phyloP scores from a whole-genome alignment of 345 rosid genomes.

The Salix viminalis region DNA sequence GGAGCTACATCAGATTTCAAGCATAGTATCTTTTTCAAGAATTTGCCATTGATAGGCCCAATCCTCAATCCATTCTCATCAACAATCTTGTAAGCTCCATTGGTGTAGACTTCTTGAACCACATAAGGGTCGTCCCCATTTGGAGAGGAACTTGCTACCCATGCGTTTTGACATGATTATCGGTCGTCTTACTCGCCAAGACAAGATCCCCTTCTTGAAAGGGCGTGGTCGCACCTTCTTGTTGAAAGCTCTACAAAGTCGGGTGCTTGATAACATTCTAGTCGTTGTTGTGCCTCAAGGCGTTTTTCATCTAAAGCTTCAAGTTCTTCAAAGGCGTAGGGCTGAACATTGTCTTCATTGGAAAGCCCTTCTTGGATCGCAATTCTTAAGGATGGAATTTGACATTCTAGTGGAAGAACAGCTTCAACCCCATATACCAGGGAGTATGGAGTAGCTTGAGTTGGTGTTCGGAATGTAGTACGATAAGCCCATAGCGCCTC shows the following conservation, averaged over 20 bases:
- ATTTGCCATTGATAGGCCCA: too few relatives aligned
- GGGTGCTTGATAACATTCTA: too few relatives aligned
- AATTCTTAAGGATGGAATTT: background rate
- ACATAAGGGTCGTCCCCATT: too few relatives aligned
- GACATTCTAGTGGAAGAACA: background rate
- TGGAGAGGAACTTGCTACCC: background rate
- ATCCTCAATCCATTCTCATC: too few relatives aligned
- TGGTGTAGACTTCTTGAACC: too few relatives aligned
- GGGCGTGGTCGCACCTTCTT: background rate
- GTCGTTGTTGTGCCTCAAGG: too few relatives aligned
- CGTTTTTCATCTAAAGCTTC: background rate
- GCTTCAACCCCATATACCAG: background rate
- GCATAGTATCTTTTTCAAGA: too few relatives aligned
- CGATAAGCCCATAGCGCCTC: background rate
- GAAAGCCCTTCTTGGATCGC: background rate
- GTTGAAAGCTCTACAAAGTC: too few relatives aligned
- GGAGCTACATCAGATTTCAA: background rate
- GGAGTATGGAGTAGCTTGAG: background rate
- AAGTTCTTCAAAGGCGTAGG: background rate
- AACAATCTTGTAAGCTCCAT: too few relatives aligned
- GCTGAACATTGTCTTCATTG: background rate
- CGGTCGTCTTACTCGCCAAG: background rate
- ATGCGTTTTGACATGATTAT: background rate
- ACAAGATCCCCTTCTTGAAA: background rate
- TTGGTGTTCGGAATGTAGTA: background rate